These are phyloP conservation scores for Scutellaria baicalensis DNA, from an alignment of 257 asterid genomes.

Conservation along the genomic window DNA sequence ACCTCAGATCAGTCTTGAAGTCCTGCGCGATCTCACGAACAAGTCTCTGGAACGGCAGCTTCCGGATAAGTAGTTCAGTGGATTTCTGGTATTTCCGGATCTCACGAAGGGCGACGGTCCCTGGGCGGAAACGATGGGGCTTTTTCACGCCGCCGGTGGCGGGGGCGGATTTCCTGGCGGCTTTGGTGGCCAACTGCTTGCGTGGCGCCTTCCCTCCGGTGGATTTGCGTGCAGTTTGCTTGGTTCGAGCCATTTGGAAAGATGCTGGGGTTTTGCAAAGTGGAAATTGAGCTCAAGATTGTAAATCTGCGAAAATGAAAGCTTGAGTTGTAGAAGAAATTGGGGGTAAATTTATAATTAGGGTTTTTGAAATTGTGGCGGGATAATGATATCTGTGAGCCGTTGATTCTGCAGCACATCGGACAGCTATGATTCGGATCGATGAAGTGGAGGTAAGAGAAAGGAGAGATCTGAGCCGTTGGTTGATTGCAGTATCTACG, in stretches of 20 bases:
- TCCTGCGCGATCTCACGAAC: conserved; percentile 35
- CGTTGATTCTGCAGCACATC: background rate
- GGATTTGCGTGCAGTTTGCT: conserved; percentile 26
- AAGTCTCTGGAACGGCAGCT: conserved; percentile 26
- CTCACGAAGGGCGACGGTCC: conserved; percentile 29
- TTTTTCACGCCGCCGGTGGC: conserved; percentile 35
- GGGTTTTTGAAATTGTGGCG: conserved; percentile 17
- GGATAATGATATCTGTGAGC: background rate
- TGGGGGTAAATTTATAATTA: conserved; percentile 1
- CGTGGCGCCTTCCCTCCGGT: conserved; percentile 35
- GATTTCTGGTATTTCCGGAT: conserved; percentile 19
- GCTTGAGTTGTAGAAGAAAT: background rate
- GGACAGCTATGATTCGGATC: background rate
- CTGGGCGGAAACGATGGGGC: conserved; percentile 31
- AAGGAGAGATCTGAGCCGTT: background rate
- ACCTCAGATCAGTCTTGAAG: conserved; percentile 26
- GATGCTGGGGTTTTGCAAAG: background rate
- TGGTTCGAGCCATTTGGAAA: conserved; percentile 19
- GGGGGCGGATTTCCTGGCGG: conserved; percentile 29
- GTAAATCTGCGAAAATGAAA: background rate
- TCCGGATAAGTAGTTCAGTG: conserved; percentile 19
- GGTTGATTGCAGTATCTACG: background rate
- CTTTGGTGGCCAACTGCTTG: conserved; percentile 29
- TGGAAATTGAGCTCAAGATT: no score
- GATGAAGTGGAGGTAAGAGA: background rate